Evolutionary conservation across 176 grass and related monocot genomes (phyloP), one percentile per base, ranked within the genome.

Genomic region (Ampelocalamus luodianensis): DNA sequence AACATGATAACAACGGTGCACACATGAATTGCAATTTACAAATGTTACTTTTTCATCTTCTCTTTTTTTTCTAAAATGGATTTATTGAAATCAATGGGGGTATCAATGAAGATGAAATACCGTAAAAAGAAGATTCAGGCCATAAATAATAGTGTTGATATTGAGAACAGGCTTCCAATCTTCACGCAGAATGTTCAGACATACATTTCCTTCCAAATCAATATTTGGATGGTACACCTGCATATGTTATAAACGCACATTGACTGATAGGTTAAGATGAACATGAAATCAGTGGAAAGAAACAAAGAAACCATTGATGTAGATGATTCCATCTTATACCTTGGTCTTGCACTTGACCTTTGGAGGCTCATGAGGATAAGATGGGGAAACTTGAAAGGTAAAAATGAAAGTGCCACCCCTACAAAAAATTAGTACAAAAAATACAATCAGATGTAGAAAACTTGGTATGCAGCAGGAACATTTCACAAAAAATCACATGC

Each of bases 261-360:
- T 54, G 24, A 85, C 45, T 75, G 60, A 84, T 22, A 26, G 27
- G 55, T 49, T 64, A 27, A 40, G 22, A 79, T 13, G 24, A 76
- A 62, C 69, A 34, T 29, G 10, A 75, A 74, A 32, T 79, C 46
- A 72, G 37, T n/a, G 44, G 51, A 64, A 5, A 45, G 58, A 38
- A 49, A 65, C 34, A 75, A 71, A 60, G 17, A 51, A 84, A 42
- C 45, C 60, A 58, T 50, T 83, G 4, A 59, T 70, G 60, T n/a
- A 64, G 5, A 37, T 24, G 61, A 59, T 66, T 60, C 1, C 38
- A 27, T 65, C 32, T 87, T 71, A 72, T 94, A 97, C 94, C 94
- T 97, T 94, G 10, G 94, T 97, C 85, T 97, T 97, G 85, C 94
- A 97, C 27, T 94, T 97, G 63, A 97, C 94, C 85, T 97, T 97